Percentiles rank a stretch among this genome's conserved stretches.
phyloP scores from a whole-genome alignment of 1,284 basidiomycete species.

The Boletellus dicymbophilus region DNA sequence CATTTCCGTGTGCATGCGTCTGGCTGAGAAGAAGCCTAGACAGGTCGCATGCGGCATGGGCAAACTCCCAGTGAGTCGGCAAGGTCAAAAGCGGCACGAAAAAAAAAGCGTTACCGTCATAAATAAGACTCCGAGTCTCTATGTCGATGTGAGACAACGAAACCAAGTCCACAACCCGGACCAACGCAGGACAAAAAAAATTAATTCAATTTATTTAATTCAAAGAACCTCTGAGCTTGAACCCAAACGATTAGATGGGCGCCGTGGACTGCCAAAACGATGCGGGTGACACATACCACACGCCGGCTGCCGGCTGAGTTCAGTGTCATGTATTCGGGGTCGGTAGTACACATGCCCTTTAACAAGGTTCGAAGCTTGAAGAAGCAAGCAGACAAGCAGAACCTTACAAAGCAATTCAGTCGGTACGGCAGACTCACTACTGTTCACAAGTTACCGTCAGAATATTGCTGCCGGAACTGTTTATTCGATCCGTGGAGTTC shows the following conservation, averaged over 20 bases:
- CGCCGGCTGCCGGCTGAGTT: constrained; percentile 2
- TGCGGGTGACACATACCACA: constrained; percentile 13
- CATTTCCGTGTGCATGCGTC: constrained; percentile 24
- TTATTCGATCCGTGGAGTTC: too few species aligned
- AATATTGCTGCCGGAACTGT: neutral
- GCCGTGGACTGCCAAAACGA: neutral
- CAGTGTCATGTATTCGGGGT: neutral
- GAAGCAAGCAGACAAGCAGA: constrained; percentile 14
- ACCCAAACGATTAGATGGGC: constrained; percentile 4
- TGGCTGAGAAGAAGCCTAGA: too few species aligned
- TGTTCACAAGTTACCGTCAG: constrained; percentile 14
- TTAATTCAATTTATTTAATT: too few species aligned
- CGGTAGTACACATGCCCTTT: neutral
- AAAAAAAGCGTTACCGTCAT: constrained; percentile 5
- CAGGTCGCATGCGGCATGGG: too few species aligned
- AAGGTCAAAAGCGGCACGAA: constrained; percentile 1
- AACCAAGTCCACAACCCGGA: too few species aligned
- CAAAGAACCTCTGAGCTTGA: constrained; percentile 14
- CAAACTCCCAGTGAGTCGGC: constrained; percentile 10
- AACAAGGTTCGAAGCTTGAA: constrained; percentile 24
- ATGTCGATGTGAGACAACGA: too few species aligned
- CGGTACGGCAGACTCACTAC: constrained; percentile 16
- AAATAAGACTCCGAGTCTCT: too few species aligned
- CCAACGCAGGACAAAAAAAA: too few species aligned
- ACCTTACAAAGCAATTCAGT: constrained; percentile 34